phyloP scores from a whole-genome alignment of 75 land plant species.

The Sequoia sempervirens region DNA sequence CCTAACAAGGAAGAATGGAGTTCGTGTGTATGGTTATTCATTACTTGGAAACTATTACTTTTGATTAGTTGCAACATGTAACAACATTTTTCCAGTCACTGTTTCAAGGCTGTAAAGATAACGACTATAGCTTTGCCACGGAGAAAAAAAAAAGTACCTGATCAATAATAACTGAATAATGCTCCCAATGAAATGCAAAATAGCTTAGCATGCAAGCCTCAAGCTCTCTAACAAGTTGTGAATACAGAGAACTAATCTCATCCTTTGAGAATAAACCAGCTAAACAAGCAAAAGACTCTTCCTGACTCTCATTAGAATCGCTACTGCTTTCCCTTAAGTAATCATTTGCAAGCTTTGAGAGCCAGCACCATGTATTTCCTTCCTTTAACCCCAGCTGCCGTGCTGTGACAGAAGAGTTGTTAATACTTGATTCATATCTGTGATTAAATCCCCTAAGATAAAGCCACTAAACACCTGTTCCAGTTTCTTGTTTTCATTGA shows the following conservation, averaged over 20 bases:
- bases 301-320: conserved; percentile 9
- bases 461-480: not conserved
- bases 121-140: not conserved
- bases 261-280: not conserved
- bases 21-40: not conserved
- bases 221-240: conserved; percentile 16
- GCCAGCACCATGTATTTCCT: conserved; percentile 8
- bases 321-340: conserved; percentile 25
- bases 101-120: not conserved
- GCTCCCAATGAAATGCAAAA: not conserved
- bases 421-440: not conserved
- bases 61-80: not conserved
- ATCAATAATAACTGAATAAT: conserved; percentile 17
- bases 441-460: not conserved
- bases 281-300: conserved; percentile 15
- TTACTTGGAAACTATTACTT: not conserved
- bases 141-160: conserved; percentile 11
- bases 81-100: not conserved
- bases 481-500: not conserved
- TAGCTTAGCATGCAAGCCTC: too few relatives aligned
- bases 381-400: conserved; percentile 29
- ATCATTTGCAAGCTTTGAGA: conserved; percentile 27
- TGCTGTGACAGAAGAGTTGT: conserved; percentile 8
- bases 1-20: conserved; percentile 17
- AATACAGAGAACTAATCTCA: not conserved